Percentiles rank a stretch among this genome's conserved stretches.
Conservation (phyloP, 352 stramenopile genomes). For the Pythium rishiriense region DNA sequence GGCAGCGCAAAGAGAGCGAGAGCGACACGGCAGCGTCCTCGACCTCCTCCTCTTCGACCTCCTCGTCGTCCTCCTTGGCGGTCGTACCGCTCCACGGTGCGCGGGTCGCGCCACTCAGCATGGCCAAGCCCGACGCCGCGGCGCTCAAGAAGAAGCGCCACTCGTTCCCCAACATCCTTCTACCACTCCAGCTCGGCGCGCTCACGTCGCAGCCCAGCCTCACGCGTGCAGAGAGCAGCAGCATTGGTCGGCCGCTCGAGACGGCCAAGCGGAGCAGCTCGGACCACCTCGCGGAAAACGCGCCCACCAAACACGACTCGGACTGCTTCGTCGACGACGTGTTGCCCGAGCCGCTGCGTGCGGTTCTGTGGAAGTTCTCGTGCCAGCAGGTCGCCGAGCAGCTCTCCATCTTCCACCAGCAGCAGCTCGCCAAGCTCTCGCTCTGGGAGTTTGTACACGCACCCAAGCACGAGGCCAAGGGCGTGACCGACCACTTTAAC, state of each 20-base stretch:
- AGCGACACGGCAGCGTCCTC: neutral
- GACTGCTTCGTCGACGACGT: slow-evolving; percentile 46
- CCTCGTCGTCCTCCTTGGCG: neutral
- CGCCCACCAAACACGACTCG: slow-evolving; percentile 34
- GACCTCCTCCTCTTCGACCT: neutral
- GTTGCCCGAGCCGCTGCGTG: slow-evolving; percentile 42
- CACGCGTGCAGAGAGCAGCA: neutral
- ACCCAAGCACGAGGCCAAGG: slow-evolving; percentile 45
- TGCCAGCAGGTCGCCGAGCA: slow-evolving; percentile 63
- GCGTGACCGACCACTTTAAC: slow-evolving; percentile 67
- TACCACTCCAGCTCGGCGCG: slow-evolving; percentile 25
- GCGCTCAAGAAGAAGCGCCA: slow-evolving; percentile 56
- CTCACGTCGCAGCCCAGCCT: slow-evolving; percentile 7
- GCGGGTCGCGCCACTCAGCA: slow-evolving; percentile 27
- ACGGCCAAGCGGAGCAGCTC: slow-evolving; percentile 22
- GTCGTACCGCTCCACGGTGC: slow-evolving; percentile 17
- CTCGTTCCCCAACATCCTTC: slow-evolving; percentile 65
- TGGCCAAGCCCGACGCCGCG: slow-evolving; percentile 22
- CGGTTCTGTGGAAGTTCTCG: slow-evolving; percentile 50
- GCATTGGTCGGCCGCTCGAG: slow-evolving; percentile 13
- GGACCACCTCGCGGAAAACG: slow-evolving; percentile 13
- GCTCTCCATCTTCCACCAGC: slow-evolving; percentile 64
- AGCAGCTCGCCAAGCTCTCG: slow-evolving; percentile 42
- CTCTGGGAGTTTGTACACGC: slow-evolving; percentile 63
- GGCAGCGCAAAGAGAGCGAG: slow-evolving; percentile 22